Evolutionary conservation across 1,139 yeast genomes (phyloP).

Genomic region (Debaryomyces subglobosus): DNA sequence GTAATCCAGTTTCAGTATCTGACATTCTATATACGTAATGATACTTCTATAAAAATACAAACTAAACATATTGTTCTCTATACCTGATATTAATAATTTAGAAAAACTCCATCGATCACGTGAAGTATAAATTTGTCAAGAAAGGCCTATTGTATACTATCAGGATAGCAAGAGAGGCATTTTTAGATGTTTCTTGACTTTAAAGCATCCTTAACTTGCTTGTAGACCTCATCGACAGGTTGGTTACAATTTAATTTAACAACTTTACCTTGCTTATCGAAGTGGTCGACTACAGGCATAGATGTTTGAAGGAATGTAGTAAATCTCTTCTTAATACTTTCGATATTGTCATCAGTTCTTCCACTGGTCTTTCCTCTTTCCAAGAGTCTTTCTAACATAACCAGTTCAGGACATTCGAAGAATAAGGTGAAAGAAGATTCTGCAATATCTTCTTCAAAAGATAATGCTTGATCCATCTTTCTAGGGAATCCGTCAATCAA

Average conservation of each 20-base stretch:
- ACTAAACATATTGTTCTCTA: neutral
- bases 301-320: conserved; percentile 84
- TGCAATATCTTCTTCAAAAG: conserved; percentile 83
- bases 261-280: conserved; percentile 73
- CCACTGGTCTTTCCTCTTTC: conserved; percentile 96
- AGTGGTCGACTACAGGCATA: conserved; percentile 92
- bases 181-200: conserved; percentile 38
- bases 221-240: conserved; percentile 77
- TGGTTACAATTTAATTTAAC: conserved; percentile 78
- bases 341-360: conserved; percentile 89
- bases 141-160: neutral
- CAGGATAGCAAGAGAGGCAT: neutral
- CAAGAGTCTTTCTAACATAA: conserved; percentile 82
- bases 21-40: conserved; percentile 14
- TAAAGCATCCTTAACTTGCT: conserved; percentile 69
- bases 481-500: conserved; percentile 96
- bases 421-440: conserved; percentile 78
- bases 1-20: conserved; percentile 66
- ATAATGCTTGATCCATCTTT: conserved; percentile 95
- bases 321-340: conserved; percentile 88
- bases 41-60: conserved; percentile 3
- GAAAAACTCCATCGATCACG: neutral
- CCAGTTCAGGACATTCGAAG: conserved; percentile 91
- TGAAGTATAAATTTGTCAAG: neutral
- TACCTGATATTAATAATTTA: neutral